Evolutionary conservation across 2,329 filamentous ascomycete genomes (phyloP).

Genomic region (Trichoderma sp.): DNA sequence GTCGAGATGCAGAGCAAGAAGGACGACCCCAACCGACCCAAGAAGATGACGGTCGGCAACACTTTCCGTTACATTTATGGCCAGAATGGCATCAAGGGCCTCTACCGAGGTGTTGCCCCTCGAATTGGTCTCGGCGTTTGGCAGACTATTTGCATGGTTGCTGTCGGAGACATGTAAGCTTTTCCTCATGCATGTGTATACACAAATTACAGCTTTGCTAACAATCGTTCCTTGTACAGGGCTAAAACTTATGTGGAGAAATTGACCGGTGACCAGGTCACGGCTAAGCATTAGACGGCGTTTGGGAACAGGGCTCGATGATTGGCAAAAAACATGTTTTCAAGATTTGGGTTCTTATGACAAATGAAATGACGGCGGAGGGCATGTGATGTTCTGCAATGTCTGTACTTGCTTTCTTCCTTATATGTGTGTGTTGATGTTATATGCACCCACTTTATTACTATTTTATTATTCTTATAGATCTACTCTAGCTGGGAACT

Average conservation of each 20-base stretch:
- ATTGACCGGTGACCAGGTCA: conserved; percentile 65
- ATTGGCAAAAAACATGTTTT: conserved; percentile 16
- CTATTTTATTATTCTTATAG: conserved; percentile 7
- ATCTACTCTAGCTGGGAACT: background rate
- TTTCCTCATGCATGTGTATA: conserved; percentile 26
- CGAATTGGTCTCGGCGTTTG: conserved; percentile 94
- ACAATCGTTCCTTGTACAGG: conserved; percentile 46
- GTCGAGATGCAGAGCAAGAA: conserved; percentile 99
- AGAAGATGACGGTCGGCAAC: conserved; percentile 97
- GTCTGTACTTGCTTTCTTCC: background rate
- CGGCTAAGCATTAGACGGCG: conserved; percentile 67
- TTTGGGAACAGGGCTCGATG: conserved; percentile 33
- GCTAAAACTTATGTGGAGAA: conserved; percentile 70
- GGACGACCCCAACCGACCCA: conserved; percentile 94
- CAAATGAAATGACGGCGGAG: conserved; percentile 10
- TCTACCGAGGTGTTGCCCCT: conserved; percentile 94
- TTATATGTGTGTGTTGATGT: background rate
- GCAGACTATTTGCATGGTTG: conserved; percentile 99
- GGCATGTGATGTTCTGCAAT: background rate
- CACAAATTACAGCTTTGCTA: background rate
- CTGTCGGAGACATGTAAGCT: conserved; percentile 95
- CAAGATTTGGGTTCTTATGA: conserved; percentile 26
- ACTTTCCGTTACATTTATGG: conserved; percentile 85
- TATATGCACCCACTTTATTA: background rate
- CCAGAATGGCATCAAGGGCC: conserved; percentile 83